Conservation (phyloP, 1,139 yeast genomes). For the Candida sp. region DNA sequence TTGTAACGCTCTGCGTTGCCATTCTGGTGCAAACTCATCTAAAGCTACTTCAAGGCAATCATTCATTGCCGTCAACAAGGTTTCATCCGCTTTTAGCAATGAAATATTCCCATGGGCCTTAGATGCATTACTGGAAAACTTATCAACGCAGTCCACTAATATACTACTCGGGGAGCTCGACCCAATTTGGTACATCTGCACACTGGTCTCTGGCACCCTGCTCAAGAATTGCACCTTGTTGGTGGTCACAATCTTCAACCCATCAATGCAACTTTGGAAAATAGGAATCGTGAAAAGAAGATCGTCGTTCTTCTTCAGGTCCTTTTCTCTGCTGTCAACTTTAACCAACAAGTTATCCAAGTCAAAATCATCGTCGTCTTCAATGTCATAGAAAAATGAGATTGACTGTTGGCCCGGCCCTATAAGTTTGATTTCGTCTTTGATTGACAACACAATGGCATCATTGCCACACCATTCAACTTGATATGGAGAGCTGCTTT, state of each 20-base stretch:
- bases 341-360: constrained; percentile 22
- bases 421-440: constrained; percentile 69
- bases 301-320: constrained; percentile 17
- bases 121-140: constrained; percentile 71
- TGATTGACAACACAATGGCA: constrained; percentile 64
- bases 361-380: constrained; percentile 36
- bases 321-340: constrained; percentile 9
- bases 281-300: constrained; percentile 39
- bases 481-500: constrained; percentile 40
- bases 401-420: constrained; percentile 74
- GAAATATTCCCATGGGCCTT: constrained; percentile 79
- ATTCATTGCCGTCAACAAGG: constrained; percentile 65
- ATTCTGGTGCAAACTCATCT: constrained; percentile 72
- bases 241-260: constrained; percentile 66
- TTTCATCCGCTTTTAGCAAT: constrained; percentile 57
- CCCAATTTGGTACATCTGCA: constrained; percentile 78
- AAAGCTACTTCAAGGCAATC: constrained; percentile 78
- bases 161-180: constrained; percentile 86
- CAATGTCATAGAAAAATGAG: constrained; percentile 48
- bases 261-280: constrained; percentile 64
- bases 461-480: constrained; percentile 89
- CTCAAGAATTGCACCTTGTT: constrained; percentile 65
- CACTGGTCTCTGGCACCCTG: constrained; percentile 62
- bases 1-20: constrained; percentile 80
- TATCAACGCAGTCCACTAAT: constrained; percentile 80